Conservation (phyloP, 2,329 filamentous ascomycete species). For the Sordariomycetes sp. region DNA sequence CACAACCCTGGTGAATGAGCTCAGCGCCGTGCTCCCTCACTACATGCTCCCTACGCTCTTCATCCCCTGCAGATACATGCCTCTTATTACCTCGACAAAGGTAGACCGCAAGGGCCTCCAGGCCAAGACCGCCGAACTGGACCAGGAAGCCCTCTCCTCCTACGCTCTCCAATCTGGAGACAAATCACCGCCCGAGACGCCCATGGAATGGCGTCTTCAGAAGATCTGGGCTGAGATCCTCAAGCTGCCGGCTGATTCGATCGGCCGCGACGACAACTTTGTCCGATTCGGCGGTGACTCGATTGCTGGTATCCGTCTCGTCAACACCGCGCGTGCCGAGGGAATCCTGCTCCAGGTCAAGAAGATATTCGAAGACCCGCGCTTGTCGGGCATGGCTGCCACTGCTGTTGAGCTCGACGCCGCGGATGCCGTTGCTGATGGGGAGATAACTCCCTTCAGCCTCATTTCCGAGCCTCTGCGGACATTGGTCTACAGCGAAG, state of each 20-base stretch:
- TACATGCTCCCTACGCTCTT: constrained; percentile 9
- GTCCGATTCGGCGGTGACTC: background rate
- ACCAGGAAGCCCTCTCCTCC: background rate
- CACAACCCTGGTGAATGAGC: background rate
- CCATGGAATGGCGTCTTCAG: constrained; percentile 1
- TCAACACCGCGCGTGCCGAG: background rate
- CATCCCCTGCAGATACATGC: constrained; percentile 6
- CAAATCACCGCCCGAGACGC: constrained; percentile 1
- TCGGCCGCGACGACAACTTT: constrained; percentile 1
- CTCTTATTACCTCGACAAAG: constrained; percentile 7
- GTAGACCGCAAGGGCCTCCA: constrained; percentile 6
- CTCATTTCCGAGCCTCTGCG: background rate
- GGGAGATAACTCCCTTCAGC: background rate
- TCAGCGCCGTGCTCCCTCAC: constrained; percentile 2
- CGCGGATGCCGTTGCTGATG: background rate
- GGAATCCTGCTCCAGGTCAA: background rate
- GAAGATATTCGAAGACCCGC: background rate
- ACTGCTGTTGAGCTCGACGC: background rate
- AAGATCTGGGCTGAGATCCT: constrained; percentile 1
- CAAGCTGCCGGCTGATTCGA: background rate
- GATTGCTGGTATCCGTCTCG: background rate
- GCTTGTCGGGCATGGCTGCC: background rate
- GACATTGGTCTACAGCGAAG: background rate
- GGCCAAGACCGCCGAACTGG: background rate
- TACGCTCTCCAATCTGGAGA: background rate